Base-by-base conservation (phyloP, 345 rosid species). In the Sapria himalayana region DNA sequence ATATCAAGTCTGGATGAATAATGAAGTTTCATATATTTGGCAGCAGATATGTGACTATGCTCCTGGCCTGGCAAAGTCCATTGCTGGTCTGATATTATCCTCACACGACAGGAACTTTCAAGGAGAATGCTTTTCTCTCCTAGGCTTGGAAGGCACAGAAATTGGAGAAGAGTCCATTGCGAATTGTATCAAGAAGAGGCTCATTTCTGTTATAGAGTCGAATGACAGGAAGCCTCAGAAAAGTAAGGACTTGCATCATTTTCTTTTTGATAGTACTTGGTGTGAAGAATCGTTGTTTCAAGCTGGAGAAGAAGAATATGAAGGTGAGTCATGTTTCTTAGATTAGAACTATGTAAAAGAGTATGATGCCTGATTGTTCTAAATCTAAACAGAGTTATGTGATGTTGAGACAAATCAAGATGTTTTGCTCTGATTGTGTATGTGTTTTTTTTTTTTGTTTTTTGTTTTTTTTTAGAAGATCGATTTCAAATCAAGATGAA, bases 1-100 rank as follows among this genome's bases (percentile, higher is more conserved):
- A n/a, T n/a, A n/a, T n/a, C n/a, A n/a, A n/a, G n/a, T n/a, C n/a
- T n/a, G n/a, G n/a, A n/a, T n/a, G n/a, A n/a, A n/a, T n/a, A n/a
- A n/a, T n/a, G n/a, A 15, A 43, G 42, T 15, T 19, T 3, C 16
- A 25, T 32, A 25, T 43, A 16, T 32, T 18, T 7, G 43, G 60
- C 17, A 29, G 37, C 65, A 89, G 95, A 73, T 71, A 54, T 63
- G 73, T 63, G 65, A 71, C 50, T 64, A 79, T 55, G 95, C 75
- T 29, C 91, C 98, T 52, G 92, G 69, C 60, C 86, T 89, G 45
- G 84, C 98, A 49, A 82, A 65, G 57, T 66, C 91, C 46, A 57
- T 76, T 29, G 66, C 91, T 22, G 81, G 86, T 43, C 76, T 89
- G 42, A 69, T 89, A 36, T 43, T 69, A 58, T 66, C 84, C 19